Evolutionary conservation across 805 yeast genomes (phyloP), one percentile per base, ranked within the genome.

Genomic region (Cyberlindnera mississippiensis): DNA sequence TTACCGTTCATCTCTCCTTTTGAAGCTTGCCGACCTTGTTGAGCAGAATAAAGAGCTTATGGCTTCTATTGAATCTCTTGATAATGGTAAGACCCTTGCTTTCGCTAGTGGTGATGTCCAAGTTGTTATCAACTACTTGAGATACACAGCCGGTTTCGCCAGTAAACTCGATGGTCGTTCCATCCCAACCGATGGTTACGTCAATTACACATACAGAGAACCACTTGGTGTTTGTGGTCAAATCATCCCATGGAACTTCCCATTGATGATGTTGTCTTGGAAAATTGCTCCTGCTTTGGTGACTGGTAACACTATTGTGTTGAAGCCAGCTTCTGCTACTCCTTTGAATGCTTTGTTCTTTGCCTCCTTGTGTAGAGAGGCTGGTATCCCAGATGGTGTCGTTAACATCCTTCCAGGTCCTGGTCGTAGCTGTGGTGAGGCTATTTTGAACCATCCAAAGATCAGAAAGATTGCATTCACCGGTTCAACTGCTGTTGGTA

Each of bases 171-270:
- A 70, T 51, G 93, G 91, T 53, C 71, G 79, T 59, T 64, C 77
- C 32, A 73, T 82, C 37, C 75, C 79, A 53, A 75, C 86, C 35
- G 87, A 85, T 9, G 50, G 49, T 51, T 82, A 83, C 62, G 73
- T 80, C 56, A 76, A 73, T 53, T 83, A 73, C 68, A 78, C 85
- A 42, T 71, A 75, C 59, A 78, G 78, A 62, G 89, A 82, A 63
- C 90, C 91, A 53, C 63, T 83, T 51, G 91, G 90, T 62, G 85
- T 83, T 30, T 82, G 88, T 69, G 91, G 90, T 51, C 88, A 82
- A 63, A 82, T 84, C 50, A 83, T 84, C 49, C 90, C 91, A 61
- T 84, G 90, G 90, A 84, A 84, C 63, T 84, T 84, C 76, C 91
- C 91, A 55, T 65, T 84, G 50, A 72, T 84, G 70, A 83, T 84